Base-by-base conservation (phyloP, 805 yeast genomes). In the Candida pseudoglaebosa region DNA sequence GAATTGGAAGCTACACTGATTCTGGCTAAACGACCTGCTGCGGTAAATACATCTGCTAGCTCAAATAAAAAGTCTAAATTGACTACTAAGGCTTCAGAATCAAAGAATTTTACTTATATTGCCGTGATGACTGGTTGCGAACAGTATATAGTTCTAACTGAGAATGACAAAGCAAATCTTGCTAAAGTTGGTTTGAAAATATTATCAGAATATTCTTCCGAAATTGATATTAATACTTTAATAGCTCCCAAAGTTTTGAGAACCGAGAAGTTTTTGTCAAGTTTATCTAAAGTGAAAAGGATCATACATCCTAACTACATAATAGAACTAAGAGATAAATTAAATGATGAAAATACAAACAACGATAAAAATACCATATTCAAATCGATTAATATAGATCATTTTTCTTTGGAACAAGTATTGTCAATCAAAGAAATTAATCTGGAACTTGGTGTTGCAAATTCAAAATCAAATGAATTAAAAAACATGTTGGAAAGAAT, bases 181-280 rank as follows among this genome's bases (percentile, higher is more conserved):
- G 53, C 60, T 13, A 59, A 59, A n/a, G 50, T 78, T 8, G 95
- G 95, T 0, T 73, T 90, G 21, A 60, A 61, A 18, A 61, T 84
- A 2, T 57, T 65, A 13, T 61, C 69, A 10, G 76, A 72, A 3
- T 67, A 67, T 6, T 59, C 66, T 13, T 44, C 74, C 5, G 69
- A 67, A 34, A 57, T 70, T 32, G 37, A 75, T 15, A 39, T 42
- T 21, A 52, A 78, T 49, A 59, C 77, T 0, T 61, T 84, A 8
- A 76, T 90, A 8, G 90, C 97, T 0, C 96, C 97, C 1, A 78
- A 78, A 43, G 70, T 84, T n/a, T 55, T 84, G 49, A 69, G 97
- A 47, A 91, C 98, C 0, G 95, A 84, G 41, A 93, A 91, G 61
- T 90, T 91, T 52, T 68, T 91, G 38, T 73, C 75, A 31, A 78